Conservation (phyloP, 2,329 filamentous ascomycete species). For the Venturia nashicola region DNA sequence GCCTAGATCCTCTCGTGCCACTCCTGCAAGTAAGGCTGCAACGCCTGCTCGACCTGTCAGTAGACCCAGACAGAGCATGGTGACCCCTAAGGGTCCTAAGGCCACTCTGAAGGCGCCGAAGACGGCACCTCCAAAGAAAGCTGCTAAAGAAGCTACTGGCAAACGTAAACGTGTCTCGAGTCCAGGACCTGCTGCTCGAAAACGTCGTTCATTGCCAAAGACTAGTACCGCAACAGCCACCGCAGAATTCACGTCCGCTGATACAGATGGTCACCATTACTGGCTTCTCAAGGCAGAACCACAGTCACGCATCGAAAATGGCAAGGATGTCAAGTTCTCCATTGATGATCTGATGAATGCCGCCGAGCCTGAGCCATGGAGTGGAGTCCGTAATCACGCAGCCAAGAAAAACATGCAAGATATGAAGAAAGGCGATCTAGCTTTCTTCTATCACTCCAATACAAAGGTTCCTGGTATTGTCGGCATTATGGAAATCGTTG, state of each 20-base stretch:
- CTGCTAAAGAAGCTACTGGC: constrained; percentile 1
- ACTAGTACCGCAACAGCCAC: not conserved
- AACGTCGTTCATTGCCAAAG: constrained; percentile 3
- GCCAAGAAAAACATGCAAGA: constrained; percentile 81
- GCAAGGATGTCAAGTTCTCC: constrained; percentile 80
- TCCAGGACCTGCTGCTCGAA: constrained; percentile 5
- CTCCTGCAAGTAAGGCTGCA: not conserved
- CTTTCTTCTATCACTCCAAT: constrained; percentile 96
- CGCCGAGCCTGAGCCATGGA: constrained; percentile 75
- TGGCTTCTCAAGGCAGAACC: constrained; percentile 54
- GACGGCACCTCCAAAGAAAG: constrained; percentile 10
- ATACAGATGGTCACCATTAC: constrained; percentile 18
- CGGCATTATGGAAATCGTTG: constrained; percentile 79
- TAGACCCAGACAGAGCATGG: not conserved
- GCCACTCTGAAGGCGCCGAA: constrained; percentile 14
- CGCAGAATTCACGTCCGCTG: constrained; percentile 4
- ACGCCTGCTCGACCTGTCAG: not conserved
- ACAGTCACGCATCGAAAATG: constrained; percentile 73
- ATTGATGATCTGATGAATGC: constrained; percentile 76
- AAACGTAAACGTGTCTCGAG: constrained; percentile 9
- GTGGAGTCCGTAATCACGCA: constrained; percentile 50
- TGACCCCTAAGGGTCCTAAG: constrained; percentile 11
- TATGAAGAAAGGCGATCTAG: constrained; percentile 85
- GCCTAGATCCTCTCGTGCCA: not conserved
- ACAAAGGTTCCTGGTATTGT: constrained; percentile 82